These are phyloP conservation scores for Trametes versicolor DNA, from an alignment of 1,284 basidiomycete genomes.

Conservation along the genomic window DNA sequence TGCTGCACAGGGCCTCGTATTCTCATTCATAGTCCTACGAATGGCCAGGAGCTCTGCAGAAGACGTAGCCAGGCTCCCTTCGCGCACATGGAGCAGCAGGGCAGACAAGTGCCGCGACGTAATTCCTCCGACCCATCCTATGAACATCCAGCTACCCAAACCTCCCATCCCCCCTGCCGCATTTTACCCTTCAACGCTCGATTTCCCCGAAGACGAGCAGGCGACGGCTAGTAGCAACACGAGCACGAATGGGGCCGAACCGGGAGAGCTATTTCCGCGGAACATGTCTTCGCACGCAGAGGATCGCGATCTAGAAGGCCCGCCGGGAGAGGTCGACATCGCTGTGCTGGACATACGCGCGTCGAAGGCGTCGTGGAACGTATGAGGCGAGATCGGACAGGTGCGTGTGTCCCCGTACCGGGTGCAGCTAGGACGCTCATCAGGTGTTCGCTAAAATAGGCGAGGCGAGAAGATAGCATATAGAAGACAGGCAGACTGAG, in stretches of 20 bases:
- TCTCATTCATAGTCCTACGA: conserved; percentile 32
- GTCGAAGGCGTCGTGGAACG: not conserved
- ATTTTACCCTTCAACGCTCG: not conserved
- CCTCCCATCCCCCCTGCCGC: not conserved
- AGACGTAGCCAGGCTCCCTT: not conserved
- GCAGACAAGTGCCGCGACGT: not conserved
- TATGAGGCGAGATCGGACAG: too few relatives aligned
- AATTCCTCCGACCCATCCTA: not conserved
- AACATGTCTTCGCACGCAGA: not conserved
- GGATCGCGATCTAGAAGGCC: not conserved
- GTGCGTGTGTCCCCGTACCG: too few relatives aligned
- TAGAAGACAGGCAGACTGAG: too few relatives aligned
- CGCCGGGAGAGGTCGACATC: not conserved
- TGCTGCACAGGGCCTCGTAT: conserved; percentile 26
- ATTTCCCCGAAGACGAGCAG: not conserved
- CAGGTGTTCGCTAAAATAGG: too few relatives aligned
- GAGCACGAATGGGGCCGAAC: not conserved
- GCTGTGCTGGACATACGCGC: not conserved
- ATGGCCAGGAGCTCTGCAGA: conserved; percentile 12
- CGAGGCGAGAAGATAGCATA: too few relatives aligned
- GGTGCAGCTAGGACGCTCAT: too few relatives aligned
- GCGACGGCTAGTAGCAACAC: not conserved
- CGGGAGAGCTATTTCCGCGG: not conserved
- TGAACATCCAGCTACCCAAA: not conserved
- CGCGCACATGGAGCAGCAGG: not conserved